Evolutionary conservation across 306 rosid species (phyloP).

Genomic region (Pachyrhizus erosus): DNA sequence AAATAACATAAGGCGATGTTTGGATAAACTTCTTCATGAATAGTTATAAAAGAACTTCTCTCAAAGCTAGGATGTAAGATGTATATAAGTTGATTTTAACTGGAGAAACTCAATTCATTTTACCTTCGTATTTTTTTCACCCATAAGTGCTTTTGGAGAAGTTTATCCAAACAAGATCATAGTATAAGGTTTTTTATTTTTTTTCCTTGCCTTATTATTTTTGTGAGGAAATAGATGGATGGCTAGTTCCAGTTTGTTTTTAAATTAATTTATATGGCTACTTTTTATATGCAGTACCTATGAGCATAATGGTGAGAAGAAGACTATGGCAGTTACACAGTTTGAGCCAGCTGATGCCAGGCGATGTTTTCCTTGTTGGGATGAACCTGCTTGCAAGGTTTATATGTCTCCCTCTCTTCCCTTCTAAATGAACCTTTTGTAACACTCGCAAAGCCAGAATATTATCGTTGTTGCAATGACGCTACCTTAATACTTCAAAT

Average conservation of each 20-base stretch:
- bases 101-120: neutral
- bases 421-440: conserved; percentile 25
- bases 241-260: neutral
- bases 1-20: neutral
- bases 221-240: neutral
- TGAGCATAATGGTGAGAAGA: conserved; percentile 82
- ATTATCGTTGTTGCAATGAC: neutral
- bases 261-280: conserved; percentile 10
- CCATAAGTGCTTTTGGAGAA: neutral
- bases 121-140: neutral
- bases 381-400: conserved; percentile 98
- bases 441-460: conserved; percentile 3
- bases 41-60: too few relatives aligned
- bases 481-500: conserved; percentile 15
- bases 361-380: conserved; percentile 99
- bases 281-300: conserved; percentile 57
- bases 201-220: neutral
- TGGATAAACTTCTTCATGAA: neutral
- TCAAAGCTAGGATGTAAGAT: too few relatives aligned
- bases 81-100: too few relatives aligned
- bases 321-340: conserved; percentile 96
- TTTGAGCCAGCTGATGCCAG: conserved; percentile 99
- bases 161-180: neutral
- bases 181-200: neutral
- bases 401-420: conserved; percentile 27